Base-by-base conservation (phyloP, 164 flowering plant genomes). In the Berberis vulgaris region DNA sequence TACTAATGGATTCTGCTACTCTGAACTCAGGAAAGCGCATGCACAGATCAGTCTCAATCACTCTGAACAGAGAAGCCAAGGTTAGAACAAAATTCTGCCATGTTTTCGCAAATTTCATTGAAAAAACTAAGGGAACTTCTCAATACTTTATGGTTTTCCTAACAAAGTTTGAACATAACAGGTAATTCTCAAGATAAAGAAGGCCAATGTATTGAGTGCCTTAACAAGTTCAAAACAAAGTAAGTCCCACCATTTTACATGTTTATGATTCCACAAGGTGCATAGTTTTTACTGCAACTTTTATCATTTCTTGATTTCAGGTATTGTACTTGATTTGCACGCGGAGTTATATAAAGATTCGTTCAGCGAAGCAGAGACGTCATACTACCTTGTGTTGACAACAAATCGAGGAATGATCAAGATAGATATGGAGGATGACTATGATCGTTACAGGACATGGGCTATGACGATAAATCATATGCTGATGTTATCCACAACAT, bases 381-480 rank as follows among this genome's bases (percentile, higher is more conserved):
- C 89, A 42, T 84, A 81, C 60, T 79, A 81, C 2, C 66, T 85
- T 4, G 88, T 81, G n/a, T 65, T 88, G 47, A 82, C 80, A 3
- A 93, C 97, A 12, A 80, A 71, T 64, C 55, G 62, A 45, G 98
- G 96, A 61, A 71, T 68, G n/a, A 72, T 83, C 62, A 93, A 86
- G 75, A 74, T 93, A 47, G 90, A 93, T 77, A 93, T 93, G 94
- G 80, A 57, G 9, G 82, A 84, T 49, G 87, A 88, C 61, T 76
- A 82, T 65, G 71, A 72, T 6, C 79, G 74, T 45, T 86, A 83
- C 77, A 84, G 65, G 66, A 75, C 77, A 49, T 93, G 96, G 96
- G 77, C 87, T 9, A 69, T 73, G 55, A 80, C 96, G 50, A 83
- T 90, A 53, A 78, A 84, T 62, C 91, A 83, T 58, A 78, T 93